Conservation (phyloP, 768 basidiomycete species). For the Steccherinum ochraceum region DNA sequence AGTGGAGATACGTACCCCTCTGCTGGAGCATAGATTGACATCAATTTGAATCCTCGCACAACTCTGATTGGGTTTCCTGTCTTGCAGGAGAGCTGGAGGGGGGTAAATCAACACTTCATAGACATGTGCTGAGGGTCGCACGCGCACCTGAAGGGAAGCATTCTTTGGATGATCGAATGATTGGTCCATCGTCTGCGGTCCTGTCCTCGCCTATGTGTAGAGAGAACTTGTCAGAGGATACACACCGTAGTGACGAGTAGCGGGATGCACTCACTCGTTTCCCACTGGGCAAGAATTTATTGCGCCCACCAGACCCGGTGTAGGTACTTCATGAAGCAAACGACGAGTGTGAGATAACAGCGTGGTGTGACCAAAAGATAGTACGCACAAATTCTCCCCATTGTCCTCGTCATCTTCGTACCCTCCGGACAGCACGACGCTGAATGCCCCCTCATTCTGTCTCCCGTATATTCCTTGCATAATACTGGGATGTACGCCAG, state of each 20-base stretch:
- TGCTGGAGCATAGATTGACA: constrained; percentile 67
- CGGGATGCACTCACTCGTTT: not conserved
- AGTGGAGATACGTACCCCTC: constrained; percentile 48
- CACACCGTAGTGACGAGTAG: too few relatives aligned
- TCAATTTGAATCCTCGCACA: constrained; percentile 76
- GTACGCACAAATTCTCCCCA: constrained; percentile 14
- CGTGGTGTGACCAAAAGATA: too few relatives aligned
- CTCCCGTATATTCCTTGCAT: constrained; percentile 14
- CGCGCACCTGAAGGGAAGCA: too few relatives aligned
- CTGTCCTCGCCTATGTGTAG: too few relatives aligned
- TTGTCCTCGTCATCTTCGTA: constrained; percentile 19
- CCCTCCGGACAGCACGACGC: constrained; percentile 15
- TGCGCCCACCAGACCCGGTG: not conserved
- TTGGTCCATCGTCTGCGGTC: too few relatives aligned
- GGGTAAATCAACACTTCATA: not conserved
- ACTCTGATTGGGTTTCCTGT: constrained; percentile 81
- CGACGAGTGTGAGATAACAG: not conserved
- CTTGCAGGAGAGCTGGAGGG: constrained; percentile 60
- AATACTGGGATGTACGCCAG: not conserved
- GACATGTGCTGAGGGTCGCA: too few relatives aligned
- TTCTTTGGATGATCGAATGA: too few relatives aligned
- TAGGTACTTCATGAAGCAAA: not conserved
- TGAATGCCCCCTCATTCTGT: constrained; percentile 12
- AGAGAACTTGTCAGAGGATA: too few relatives aligned
- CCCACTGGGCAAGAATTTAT: not conserved